A percentile compares a stretch with the other conserved stretches of the same genome.
Evolutionary conservation across 2,329 filamentous ascomycete species (phyloP).

Genomic region (Trichophyton rubrum): DNA sequence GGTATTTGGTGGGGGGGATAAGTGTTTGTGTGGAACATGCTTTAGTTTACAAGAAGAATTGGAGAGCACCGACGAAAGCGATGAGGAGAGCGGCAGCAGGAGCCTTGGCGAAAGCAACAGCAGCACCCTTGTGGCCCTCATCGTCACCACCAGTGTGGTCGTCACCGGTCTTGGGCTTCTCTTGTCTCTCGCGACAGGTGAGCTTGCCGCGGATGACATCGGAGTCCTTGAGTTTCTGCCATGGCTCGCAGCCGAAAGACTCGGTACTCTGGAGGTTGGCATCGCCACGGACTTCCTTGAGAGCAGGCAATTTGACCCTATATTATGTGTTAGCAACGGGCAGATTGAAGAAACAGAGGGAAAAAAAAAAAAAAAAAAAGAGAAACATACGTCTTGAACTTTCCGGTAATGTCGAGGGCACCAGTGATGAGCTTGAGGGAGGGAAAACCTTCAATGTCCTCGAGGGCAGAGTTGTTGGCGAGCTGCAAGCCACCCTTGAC

Average conservation of each 20-base stretch:
- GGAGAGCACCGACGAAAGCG: not conserved
- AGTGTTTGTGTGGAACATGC: not conserved
- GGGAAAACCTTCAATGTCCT: slow-evolving; percentile 53
- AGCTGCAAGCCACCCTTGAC: slow-evolving; percentile 72
- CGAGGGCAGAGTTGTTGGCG: slow-evolving; percentile 75
- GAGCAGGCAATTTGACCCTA: slow-evolving; percentile 57
- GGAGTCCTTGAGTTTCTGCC: slow-evolving; percentile 28
- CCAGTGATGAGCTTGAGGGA: slow-evolving; percentile 58
- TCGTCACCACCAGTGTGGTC: slow-evolving; percentile 18
- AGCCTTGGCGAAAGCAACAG: slow-evolving; percentile 17
- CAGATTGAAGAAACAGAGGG: not conserved
- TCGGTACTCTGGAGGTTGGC: slow-evolving; percentile 57
- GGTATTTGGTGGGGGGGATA: not conserved
- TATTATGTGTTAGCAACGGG: slow-evolving; percentile 7
- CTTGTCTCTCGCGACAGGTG: slow-evolving; percentile 30
- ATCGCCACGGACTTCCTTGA: slow-evolving; percentile 57
- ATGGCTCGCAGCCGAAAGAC: slow-evolving; percentile 47
- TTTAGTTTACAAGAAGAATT: slow-evolving; percentile 5
- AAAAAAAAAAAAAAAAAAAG: not conserved
- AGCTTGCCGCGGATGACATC: slow-evolving; percentile 37
- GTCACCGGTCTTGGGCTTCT: slow-evolving; percentile 26
- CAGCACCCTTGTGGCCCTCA: slow-evolving; percentile 20
- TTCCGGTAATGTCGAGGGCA: slow-evolving; percentile 73
- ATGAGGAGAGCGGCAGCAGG: not conserved
- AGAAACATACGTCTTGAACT: slow-evolving; percentile 57